phyloP scores from a whole-genome alignment of 148 eudicot species.

The Limonium bicolor region DNA sequence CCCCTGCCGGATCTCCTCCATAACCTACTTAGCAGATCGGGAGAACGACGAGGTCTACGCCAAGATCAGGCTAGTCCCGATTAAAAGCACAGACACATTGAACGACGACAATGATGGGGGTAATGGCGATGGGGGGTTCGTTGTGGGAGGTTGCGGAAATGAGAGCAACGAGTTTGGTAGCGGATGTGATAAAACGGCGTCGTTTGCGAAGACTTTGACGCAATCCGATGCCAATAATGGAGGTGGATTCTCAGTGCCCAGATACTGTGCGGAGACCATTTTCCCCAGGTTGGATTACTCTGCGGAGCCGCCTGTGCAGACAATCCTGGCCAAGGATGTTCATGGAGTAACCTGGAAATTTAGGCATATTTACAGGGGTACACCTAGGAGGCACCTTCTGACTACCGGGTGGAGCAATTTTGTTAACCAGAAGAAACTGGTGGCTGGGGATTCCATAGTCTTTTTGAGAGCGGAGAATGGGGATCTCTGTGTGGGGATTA shows the following conservation, averaged over 20 bases:
- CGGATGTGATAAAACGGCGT: constrained; percentile 53
- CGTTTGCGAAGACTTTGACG: constrained; percentile 82
- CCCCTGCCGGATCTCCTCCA: constrained; percentile 36
- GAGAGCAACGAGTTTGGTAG: too few relatives aligned
- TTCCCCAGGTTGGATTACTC: constrained; percentile 71
- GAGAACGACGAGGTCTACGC: constrained; percentile 82
- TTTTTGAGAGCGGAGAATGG: constrained; percentile 71
- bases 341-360: constrained; percentile 81
- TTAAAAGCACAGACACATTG: constrained; percentile 18
- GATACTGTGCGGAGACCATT: constrained; percentile 93
- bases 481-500: constrained; percentile 77
- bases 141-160: too few relatives aligned
- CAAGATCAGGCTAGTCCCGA: constrained; percentile 40
- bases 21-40: constrained; percentile 48
- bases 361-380: constrained; percentile 91
- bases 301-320: constrained; percentile 90
- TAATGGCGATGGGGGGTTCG: constrained; percentile 15
- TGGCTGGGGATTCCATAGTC: constrained; percentile 89
- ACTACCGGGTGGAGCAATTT: constrained; percentile 95
- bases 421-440: constrained; percentile 79
- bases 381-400: constrained; percentile 79
- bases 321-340: constrained; percentile 69
- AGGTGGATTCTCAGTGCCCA: constrained; percentile 83
- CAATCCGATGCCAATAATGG: constrained; percentile 98
- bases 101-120: constrained; percentile 13